Evolutionary conservation across 148 eudicot genomes (phyloP).

Genomic region (Chenopodium album): DNA sequence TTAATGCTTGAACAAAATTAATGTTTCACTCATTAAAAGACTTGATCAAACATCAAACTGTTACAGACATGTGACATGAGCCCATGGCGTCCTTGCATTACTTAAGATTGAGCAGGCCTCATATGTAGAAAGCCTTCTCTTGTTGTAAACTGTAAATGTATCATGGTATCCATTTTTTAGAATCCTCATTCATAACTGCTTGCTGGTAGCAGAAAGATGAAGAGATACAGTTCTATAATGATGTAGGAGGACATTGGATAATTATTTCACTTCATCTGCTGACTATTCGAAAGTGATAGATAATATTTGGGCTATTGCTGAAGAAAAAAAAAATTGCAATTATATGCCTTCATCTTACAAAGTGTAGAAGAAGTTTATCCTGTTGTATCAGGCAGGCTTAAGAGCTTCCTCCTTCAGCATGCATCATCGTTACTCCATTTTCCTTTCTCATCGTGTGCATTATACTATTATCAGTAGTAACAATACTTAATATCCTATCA

Average conservation of each 20-base stretch:
- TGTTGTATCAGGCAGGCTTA: neutral
- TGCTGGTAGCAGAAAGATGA: neutral
- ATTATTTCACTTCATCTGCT: neutral
- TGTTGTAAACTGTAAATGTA: neutral
- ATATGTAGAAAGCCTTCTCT: neutral
- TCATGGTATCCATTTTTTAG: neutral
- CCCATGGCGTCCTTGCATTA: neutral
- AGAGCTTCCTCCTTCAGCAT: neutral
- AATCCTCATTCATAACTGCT: neutral
- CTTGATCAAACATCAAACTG: neutral
- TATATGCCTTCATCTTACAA: neutral
- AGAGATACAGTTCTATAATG: neutral
- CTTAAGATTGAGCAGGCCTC: neutral
- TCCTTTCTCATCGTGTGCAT: neutral
- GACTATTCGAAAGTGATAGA: neutral
- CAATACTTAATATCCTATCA: neutral
- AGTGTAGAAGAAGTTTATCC: neutral
- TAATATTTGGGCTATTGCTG: neutral
- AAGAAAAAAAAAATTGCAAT: neutral
- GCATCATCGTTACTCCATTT: neutral
- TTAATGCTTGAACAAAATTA: too few relatives aligned
- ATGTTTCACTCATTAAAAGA: neutral
- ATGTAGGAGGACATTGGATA: neutral
- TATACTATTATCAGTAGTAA: neutral
- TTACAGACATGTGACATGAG: neutral